Percentiles rank a stretch among this genome's conserved stretches.
Conservation (phyloP, 495 filamentous ascomycete genomes). For the Daldinia childiae region DNA sequence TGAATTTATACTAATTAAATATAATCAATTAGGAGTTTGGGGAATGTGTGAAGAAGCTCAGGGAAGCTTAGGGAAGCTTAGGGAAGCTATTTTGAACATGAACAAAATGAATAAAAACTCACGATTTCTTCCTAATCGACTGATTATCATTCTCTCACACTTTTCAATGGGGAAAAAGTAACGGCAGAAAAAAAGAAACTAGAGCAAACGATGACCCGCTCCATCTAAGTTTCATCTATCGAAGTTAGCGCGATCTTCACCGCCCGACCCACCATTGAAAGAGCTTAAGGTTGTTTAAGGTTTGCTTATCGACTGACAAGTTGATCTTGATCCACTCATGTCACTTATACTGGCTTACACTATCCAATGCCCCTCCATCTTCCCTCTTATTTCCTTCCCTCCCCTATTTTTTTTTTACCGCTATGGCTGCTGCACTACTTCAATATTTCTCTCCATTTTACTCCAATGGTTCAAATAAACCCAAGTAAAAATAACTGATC, state of each 20-base stretch:
- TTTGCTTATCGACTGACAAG: neutral
- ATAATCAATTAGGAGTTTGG: constrained; percentile 1
- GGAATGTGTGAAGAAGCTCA: neutral
- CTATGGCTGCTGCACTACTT: constrained; percentile 30
- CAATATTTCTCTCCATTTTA: constrained; percentile 10
- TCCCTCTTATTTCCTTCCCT: neutral
- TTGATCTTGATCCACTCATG: neutral
- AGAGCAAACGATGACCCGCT: constrained; percentile 7
- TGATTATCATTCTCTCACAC: constrained; percentile 8
- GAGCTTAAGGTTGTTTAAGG: neutral
- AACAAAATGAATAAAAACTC: constrained; percentile 10
- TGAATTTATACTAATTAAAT: constrained; percentile 8
- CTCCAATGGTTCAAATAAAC: constrained; percentile 17
- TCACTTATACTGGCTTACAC: neutral
- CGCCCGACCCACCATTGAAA: constrained; percentile 31
- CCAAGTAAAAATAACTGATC: constrained; percentile 17
- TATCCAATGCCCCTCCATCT: constrained; percentile 10
- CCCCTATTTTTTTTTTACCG: constrained; percentile 16
- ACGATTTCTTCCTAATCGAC: constrained; percentile 14
- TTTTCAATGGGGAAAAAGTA: constrained; percentile 23
- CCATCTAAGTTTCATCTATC: constrained; percentile 11
- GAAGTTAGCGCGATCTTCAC: constrained; percentile 32
- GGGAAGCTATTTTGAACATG: neutral
- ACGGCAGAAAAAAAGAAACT: constrained; percentile 35
- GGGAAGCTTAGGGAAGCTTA: neutral